Percentiles rank a stretch among this genome's conserved stretches.
Evolutionary conservation across 2,329 filamentous ascomycete genomes (phyloP).

Genomic region (Claviceps humidiphila): DNA sequence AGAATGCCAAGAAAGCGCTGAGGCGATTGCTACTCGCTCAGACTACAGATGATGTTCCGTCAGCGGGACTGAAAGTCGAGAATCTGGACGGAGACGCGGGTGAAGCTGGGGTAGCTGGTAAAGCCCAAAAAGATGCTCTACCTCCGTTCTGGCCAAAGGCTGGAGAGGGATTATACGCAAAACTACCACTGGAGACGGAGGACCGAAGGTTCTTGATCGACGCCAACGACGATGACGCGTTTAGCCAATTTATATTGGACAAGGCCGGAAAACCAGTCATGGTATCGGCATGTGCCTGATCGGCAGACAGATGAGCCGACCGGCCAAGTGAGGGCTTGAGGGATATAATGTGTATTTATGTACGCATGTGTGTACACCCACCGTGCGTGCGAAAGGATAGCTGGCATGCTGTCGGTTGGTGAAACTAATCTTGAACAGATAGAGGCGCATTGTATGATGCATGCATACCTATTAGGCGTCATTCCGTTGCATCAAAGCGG

Average conservation of each 20-base stretch:
- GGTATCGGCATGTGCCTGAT: slow-evolving; percentile 16
- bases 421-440: no score
- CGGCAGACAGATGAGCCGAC: no score
- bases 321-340: no score
- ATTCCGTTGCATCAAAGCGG: no score
- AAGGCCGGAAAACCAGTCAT: slow-evolving; percentile 22
- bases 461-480: no score
- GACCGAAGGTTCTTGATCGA: slow-evolving; percentile 24
- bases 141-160: slow-evolving; percentile 28
- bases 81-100: neutral
- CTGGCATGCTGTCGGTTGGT: no score
- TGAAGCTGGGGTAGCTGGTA: neutral
- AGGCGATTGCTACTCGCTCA: slow-evolving; percentile 17
- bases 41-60: slow-evolving; percentile 12
- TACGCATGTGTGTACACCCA: no score
- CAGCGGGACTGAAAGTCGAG: slow-evolving; percentile 13
- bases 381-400: no score
- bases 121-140: slow-evolving; percentile 15
- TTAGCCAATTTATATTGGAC: slow-evolving; percentile 30
- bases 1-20: slow-evolving; percentile 20
- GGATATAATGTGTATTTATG: no score
- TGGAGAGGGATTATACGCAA: slow-evolving; percentile 26
- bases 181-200: slow-evolving; percentile 23
- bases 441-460: no score
- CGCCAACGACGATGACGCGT: slow-evolving; percentile 28